Evolutionary conservation across 2,329 filamentous ascomycete genomes (phyloP).

Genomic region (Alternaria sp.): DNA sequence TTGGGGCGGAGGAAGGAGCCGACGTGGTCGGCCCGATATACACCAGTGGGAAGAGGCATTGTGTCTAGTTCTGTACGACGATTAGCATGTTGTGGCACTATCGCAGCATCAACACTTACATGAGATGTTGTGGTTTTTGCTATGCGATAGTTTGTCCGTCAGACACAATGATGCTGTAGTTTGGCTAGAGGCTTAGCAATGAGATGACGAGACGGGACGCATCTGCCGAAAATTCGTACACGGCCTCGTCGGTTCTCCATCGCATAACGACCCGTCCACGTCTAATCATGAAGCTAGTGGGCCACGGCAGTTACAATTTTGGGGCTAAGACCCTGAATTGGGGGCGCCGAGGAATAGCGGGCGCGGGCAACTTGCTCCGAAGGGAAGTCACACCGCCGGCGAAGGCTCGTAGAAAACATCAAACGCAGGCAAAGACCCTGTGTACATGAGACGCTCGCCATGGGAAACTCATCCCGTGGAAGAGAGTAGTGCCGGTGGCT

Average conservation of each 20-base stretch:
- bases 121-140: not conserved
- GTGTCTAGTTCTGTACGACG: conserved; percentile 6
- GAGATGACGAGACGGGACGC: not conserved
- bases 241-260: conserved; percentile 9
- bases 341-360: conserved; percentile 14
- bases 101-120: not conserved
- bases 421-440: not conserved
- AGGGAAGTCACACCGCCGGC: not conserved
- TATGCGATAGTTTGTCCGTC: not conserved
- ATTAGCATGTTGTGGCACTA: not conserved
- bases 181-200: not conserved
- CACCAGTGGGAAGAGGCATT: conserved; percentile 49
- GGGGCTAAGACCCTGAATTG: conserved; percentile 14
- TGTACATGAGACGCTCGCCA: not conserved
- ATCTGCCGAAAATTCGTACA: conserved; percentile 12
- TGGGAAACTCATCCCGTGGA: not conserved
- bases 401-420: not conserved
- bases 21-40: conserved; percentile 61
- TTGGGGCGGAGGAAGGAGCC: conserved; percentile 62
- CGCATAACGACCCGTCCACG: conserved; percentile 6
- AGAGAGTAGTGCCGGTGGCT: not conserved
- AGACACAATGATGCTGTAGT: not conserved
- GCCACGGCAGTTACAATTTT: conserved; percentile 45
- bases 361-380: conserved; percentile 5
- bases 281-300: conserved; percentile 32